A percentile compares a stretch with the other conserved stretches of the same genome.
These are phyloP conservation scores for Zymoseptoria ardabiliae DNA, from an alignment of 2,329 filamentous ascomycete genomes.

Conservation along the genomic window DNA sequence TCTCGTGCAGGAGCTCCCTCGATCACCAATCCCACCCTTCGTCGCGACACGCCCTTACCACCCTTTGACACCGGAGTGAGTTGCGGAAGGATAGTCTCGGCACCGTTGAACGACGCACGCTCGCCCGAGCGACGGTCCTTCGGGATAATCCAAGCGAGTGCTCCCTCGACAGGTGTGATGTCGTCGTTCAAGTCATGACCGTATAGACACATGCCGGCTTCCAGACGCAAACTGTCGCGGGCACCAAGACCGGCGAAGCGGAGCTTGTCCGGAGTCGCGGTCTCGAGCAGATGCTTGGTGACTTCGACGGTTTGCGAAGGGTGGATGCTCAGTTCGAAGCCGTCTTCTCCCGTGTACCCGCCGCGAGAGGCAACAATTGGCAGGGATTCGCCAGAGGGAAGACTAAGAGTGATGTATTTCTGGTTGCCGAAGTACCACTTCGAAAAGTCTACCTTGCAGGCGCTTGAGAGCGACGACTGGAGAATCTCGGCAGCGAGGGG, in stretches of 20 bases:
- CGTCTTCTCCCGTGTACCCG: constrained; percentile 96
- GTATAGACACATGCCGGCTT: constrained; percentile 99
- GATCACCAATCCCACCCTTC: constrained; percentile 73
- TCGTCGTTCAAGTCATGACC: constrained; percentile 89
- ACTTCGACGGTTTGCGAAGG: constrained; percentile 57
- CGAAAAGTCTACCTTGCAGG: constrained; percentile 45
- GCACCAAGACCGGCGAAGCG: constrained; percentile 83
- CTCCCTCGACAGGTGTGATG: constrained; percentile 61
- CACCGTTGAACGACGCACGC: constrained; percentile 72
- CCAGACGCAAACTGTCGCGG: constrained; percentile 82
- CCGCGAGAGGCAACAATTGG: constrained; percentile 72
- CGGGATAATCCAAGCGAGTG: constrained; percentile 73
- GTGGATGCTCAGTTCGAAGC: constrained; percentile 89
- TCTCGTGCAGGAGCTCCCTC: constrained; percentile 85
- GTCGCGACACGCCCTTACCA: constrained; percentile 54
- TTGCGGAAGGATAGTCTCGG: constrained; percentile 68
- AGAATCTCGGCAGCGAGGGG: constrained; percentile 68
- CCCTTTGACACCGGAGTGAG: constrained; percentile 43
- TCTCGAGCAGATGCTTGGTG: constrained; percentile 61
- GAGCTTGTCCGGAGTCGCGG: constrained; percentile 53
- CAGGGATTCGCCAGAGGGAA: constrained; percentile 47
- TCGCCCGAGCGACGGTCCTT: constrained; percentile 59
- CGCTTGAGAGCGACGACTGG: constrained; percentile 51
- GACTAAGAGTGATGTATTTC: constrained; percentile 56
- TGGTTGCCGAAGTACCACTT: constrained; percentile 77